Conservation (phyloP, 129 eudicot species). For the Escallonia rubra region DNA sequence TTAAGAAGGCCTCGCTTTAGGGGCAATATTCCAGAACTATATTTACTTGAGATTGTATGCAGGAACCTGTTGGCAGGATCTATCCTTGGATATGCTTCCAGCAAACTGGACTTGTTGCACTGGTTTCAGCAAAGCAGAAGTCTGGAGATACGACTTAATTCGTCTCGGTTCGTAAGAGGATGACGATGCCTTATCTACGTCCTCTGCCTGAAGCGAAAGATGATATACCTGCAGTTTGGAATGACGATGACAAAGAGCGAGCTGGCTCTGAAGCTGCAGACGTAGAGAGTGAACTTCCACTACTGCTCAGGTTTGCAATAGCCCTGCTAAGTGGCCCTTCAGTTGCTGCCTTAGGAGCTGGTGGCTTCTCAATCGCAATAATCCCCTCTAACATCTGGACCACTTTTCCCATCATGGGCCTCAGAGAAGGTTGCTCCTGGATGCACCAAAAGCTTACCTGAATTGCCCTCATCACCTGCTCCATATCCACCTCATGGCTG, state of each 20-base stretch:
- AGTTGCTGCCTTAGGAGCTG: slow-evolving; percentile 62
- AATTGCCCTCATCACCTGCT: slow-evolving; percentile 53
- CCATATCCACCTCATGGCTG: slow-evolving; percentile 49
- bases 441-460: slow-evolving; percentile 91
- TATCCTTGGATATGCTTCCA: no score
- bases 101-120: no score
- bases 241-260: slow-evolving; percentile 51
- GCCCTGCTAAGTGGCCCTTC: slow-evolving; percentile 53
- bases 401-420: slow-evolving; percentile 72
- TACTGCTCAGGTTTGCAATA: slow-evolving; percentile 38
- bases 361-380: slow-evolving; percentile 59
- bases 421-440: slow-evolving; percentile 79
- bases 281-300: slow-evolving; percentile 50
- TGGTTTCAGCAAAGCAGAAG: no score
- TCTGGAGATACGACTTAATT: slow-evolving; percentile 3
- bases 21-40: no score
- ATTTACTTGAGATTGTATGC: no score
- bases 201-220: slow-evolving; percentile 51
- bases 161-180: slow-evolving; percentile 34
- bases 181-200: slow-evolving; percentile 47
- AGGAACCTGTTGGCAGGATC: no score
- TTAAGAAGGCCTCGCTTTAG: no score
- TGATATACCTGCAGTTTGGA: slow-evolving; percentile 45
- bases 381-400: slow-evolving; percentile 62
- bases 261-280: slow-evolving; percentile 48